Base-by-base conservation (phyloP, 2,329 filamentous ascomycete genomes). In the Nigrospora sphaerica region DNA sequence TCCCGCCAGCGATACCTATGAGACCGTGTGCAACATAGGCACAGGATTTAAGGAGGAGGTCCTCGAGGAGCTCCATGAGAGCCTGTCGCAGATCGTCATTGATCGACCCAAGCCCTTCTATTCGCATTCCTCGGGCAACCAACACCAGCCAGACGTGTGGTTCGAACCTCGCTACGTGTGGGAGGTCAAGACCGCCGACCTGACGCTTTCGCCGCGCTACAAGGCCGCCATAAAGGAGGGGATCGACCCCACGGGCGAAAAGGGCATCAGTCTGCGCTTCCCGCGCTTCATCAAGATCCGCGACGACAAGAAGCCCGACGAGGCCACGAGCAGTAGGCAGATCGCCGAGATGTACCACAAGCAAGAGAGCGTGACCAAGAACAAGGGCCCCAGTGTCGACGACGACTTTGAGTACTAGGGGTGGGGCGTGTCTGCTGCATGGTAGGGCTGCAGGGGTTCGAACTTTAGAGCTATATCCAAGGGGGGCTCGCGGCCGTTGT, bases 131-230 rank as follows among this genome's bases (percentile, higher is more conserved):
- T 71, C 77, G 0, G 88, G 88, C 43, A 82, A 83, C 42, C 92
- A 95, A 68, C 90, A 97, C 63, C 93, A 98, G 64, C 93, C 93
- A 2, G 93, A 98, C 64, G 90, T 98, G 34, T 98, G 93, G 93
- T 93, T 98, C 63, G 93, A 98, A 73, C 88, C 93, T 13, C 82
- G 83, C 37, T 85, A 86, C 58, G 93, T 98, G 2, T 98, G 93
- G 93, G 93, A 98, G 68, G 91, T 98, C 56, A 95, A 92, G 73
- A 95, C 92, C 12, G 93, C 93, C 1, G 93, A 98, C 72, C 67
- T 98, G 57, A 97, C 93, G 2, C 77, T 98, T 18, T 92, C 86
- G 55, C 93, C 93, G 23, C 76, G 91, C 35, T 98, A 98, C 69
- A 89, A 91, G 68, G 93, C 93, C n/a, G 93, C 88, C 1, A 81